Evolutionary conservation across 495 filamentous ascomycete genomes (phyloP), one percentile per base, ranked within the genome.

Genomic region (Neurospora cerealis): DNA sequence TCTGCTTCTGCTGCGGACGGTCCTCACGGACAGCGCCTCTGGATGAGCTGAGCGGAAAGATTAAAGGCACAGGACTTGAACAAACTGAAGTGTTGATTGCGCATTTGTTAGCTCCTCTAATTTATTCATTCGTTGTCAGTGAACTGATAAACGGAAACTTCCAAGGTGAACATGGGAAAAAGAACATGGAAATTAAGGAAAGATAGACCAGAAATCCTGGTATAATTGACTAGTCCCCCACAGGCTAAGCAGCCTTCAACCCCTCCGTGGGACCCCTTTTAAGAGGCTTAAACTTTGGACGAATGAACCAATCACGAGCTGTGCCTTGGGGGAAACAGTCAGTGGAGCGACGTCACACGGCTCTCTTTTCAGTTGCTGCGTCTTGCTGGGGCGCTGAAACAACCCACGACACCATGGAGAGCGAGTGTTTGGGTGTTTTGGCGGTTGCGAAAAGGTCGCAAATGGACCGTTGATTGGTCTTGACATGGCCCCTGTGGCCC

Each of bases 291-390:
- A 79, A 73, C 74, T 73, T 54, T 42, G 38, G 44, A 41, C 32
- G 17, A n/a, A 13, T 34, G 72, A 69, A 21, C 78, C 77, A 80
- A 80, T 79, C 75, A 78, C 70, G 54, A 44, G 44, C 40, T 70
- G 75, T 36, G 54, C 6, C 40, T 70, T 21, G 10, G 11, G 9
- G 34, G 28, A 32, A 36, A 66, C 21, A 32, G 36, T 11, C 42
- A 42, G 66, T 73, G 75, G 70, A 70, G 42, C 70, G 74, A 77
- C 74, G 74, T 77, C 76, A 77, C 76, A 34, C 54, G 54, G 54
- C 54, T 66, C 13, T 13, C 15, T 19, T 62, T 54, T 3, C 32
- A 34, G 32, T 34, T 34, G 32, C 42, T 46, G 19, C 42, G 46
- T 21, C 46, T 54, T 54, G 46, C 44, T 46, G 46, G 54, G 54